Base-by-base conservation (phyloP, 331 rosid species). In the Saraca asoca region DNA sequence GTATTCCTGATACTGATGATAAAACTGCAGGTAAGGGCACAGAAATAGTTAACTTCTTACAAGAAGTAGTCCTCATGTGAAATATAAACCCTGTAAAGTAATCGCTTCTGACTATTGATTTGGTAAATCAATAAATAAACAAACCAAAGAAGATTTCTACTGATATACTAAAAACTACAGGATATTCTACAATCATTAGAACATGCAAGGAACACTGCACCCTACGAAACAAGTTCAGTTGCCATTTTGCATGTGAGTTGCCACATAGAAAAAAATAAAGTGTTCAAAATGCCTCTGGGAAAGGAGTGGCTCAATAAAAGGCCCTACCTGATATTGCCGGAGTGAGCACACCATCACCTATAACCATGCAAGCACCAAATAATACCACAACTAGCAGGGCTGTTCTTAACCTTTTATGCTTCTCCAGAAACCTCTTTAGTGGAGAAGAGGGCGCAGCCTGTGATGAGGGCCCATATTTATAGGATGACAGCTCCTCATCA, bases 1-100 rank as follows among this genome's bases (percentile, higher is more conserved):
- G 71, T 15, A 86, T 63, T 65, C 93, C 93, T 39, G 93, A 86
- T 50, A 86, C 85, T 10, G 93, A 65, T 45, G 93, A 77, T 51
- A 86, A 79, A 77, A 86, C 93, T 86, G 85, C 71, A 64, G 58
- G 33, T 45, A 49, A 9, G 48, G 17, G 18, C 29, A 1, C 15
- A 5, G 34, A 15, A 16, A 20, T 11, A 7, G 58, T 64, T 51
- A 51, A 20, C 19, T 38, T 18, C 41, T 20, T 18, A 12, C 37
- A 12, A 37, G 31, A 17, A 7, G 31, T 12, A 52, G 33, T 34
- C 49, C 38, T 50, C 59, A 7, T 13, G 17, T 7, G 12, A 50
- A 51, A 51, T 38, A 24, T 24, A 24, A 24, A 24, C 31, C 2
- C 31, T 24, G 31, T 24, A n/a, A n/a, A n/a, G n/a, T n/a, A 24